Percentiles rank a stretch among this genome's conserved stretches.
phyloP scores from a whole-genome alignment of 305 asterid species.

The Ajuga reptans region DNA sequence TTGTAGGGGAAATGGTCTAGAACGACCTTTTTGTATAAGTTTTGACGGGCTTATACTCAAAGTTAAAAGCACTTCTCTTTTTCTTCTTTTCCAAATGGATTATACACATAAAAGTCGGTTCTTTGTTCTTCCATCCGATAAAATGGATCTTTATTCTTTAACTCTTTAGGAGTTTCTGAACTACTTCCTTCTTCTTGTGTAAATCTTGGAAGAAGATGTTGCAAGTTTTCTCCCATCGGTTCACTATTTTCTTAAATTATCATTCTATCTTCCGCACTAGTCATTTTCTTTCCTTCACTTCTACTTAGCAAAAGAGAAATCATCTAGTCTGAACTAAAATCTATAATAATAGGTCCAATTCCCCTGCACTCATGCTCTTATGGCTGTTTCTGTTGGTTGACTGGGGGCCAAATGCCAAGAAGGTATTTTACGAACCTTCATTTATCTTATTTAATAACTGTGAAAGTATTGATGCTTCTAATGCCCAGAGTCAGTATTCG shows the following conservation, averaged over 20 bases:
- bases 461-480: neutral
- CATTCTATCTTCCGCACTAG: conserved; percentile 16
- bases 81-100: neutral
- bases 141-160: neutral
- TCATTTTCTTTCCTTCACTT: conserved; percentile 18
- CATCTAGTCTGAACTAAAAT: conserved; percentile 33
- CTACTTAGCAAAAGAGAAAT: conserved; percentile 24
- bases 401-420: conserved; percentile 27
- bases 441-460: conserved; percentile 10
- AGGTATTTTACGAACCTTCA: conserved; percentile 38
- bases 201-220: conserved; percentile 18
- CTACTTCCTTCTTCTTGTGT: conserved; percentile 1
- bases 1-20: conserved; percentile 44
- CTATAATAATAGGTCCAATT: conserved; percentile 45
- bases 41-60: conserved; percentile 20
- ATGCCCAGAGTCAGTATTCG: neutral
- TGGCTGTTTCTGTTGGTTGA: conserved; percentile 49
- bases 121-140: conserved; percentile 9
- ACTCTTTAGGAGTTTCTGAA: neutral
- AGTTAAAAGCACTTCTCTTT: neutral
- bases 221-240: conserved; percentile 21
- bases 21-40: too few species aligned
- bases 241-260: conserved; percentile 3
- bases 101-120: neutral
- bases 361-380: conserved; percentile 52